A percentile compares a stretch with the other conserved stretches of the same genome.
These are phyloP conservation scores for Apiospora aurea DNA, from an alignment of 2,329 filamentous ascomycete species.

Conservation along the genomic window DNA sequence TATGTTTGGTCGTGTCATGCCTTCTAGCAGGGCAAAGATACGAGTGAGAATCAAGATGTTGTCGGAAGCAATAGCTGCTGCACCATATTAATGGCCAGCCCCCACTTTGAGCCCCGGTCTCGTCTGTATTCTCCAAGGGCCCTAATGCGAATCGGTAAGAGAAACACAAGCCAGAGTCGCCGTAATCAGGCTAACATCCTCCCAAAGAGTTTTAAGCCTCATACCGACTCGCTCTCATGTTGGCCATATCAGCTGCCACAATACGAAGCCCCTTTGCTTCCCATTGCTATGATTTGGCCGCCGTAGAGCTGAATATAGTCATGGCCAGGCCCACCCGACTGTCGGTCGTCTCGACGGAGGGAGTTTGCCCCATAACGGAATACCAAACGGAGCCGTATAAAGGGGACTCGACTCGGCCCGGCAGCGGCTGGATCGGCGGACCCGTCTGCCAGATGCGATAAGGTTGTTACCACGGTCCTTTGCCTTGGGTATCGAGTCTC, in stretches of 20 bases:
- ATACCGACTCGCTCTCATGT: not conserved
- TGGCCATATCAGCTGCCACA: not conserved
- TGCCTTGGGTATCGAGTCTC: not conserved
- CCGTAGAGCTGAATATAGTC: not conserved
- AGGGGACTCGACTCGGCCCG: not conserved
- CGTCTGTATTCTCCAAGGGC: not conserved
- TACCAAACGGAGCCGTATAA: not conserved
- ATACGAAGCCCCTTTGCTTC: too few species aligned
- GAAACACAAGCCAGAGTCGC: too few species aligned
- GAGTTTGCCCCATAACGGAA: not conserved
- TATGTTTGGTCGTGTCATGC: not conserved
- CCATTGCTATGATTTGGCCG: not conserved
- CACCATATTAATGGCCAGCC: not conserved
- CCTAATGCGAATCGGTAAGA: not conserved
- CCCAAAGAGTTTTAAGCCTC: not conserved
- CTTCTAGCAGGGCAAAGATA: not conserved
- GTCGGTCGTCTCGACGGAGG: not conserved
- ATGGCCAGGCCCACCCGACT: not conserved
- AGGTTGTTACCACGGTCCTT: not conserved
- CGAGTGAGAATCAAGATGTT: not conserved
- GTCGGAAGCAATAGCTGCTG: not conserved
- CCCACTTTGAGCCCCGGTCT: not conserved
- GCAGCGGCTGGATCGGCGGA: not conserved
- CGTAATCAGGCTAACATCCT: too few species aligned
- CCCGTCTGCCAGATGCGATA: not conserved